Evolutionary conservation across 768 basidiomycete species (phyloP).

Genomic region (Mycena sanguinolenta): DNA sequence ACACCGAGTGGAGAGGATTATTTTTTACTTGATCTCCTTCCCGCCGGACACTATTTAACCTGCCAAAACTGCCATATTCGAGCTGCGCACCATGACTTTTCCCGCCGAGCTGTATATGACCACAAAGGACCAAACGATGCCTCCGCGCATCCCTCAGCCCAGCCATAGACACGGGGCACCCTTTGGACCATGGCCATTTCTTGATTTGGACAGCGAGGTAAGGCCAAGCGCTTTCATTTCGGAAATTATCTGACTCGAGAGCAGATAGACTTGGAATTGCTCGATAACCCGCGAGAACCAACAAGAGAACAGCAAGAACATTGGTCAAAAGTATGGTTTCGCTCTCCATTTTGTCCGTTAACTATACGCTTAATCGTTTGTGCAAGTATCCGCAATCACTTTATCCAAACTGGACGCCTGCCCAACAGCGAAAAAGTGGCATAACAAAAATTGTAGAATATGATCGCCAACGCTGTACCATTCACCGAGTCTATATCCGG

Average conservation of each 20-base stretch:
- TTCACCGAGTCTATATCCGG: conserved; percentile 58
- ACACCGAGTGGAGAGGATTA: no score
- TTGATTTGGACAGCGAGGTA: no score
- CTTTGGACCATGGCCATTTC: no score
- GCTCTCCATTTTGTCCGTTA: not conserved
- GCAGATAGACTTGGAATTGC: conserved; percentile 38
- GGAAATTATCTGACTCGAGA: not conserved
- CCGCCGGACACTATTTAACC: no score
- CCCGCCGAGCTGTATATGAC: no score
- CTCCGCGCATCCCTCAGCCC: no score
- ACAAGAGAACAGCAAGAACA: not conserved
- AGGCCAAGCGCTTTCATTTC: not conserved
- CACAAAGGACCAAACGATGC: no score
- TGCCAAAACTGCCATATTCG: no score
- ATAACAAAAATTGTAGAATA: no score
- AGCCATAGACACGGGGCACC: no score
- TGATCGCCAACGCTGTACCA: conserved; percentile 41
- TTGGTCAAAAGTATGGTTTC: conserved; percentile 24
- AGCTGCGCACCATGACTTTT: no score
- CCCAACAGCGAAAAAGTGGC: conserved; percentile 59
- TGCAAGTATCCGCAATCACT: conserved; percentile 64
- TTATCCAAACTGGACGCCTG: conserved; percentile 69
- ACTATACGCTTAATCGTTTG: conserved; percentile 40
- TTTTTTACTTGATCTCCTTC: no score
- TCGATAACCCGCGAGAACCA: conserved; percentile 21